Evolutionary conservation across 2,329 filamentous ascomycete species (phyloP).

Genomic region (Botrytis fragariae): DNA sequence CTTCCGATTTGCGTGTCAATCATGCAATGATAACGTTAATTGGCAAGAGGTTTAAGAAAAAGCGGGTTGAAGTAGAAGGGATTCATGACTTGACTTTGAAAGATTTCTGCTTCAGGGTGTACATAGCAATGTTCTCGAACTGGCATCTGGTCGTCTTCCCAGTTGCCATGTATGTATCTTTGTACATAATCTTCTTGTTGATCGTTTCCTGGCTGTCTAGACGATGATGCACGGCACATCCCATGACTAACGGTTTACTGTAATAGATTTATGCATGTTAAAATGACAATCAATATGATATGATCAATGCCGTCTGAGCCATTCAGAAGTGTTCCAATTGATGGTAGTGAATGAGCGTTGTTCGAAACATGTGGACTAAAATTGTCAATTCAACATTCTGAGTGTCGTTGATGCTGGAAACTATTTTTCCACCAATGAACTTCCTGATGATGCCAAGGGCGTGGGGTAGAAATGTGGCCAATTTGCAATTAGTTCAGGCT

Average conservation of each 20-base stretch:
- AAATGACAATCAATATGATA: background rate
- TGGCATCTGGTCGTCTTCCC: background rate
- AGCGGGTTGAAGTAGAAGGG: background rate
- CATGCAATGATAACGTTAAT: slow-evolving; percentile 7
- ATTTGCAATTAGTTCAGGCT: background rate
- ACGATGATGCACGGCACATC: background rate
- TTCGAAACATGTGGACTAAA: background rate
- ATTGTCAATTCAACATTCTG: background rate
- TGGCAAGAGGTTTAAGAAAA: background rate
- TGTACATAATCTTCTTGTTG: background rate
- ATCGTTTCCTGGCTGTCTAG: background rate
- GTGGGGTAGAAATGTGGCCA: slow-evolving; percentile 11
- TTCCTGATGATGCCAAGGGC: slow-evolving; percentile 8
- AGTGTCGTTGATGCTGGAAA: slow-evolving; percentile 11
- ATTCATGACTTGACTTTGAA: background rate
- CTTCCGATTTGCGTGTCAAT: slow-evolving; percentile 6
- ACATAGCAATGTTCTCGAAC: background rate
- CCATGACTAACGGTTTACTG: slow-evolving; percentile 11
- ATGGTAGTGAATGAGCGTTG: background rate
- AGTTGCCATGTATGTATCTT: background rate
- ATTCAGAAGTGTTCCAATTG: background rate
- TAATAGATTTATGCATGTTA: slow-evolving; percentile 3
- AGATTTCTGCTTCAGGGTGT: background rate
- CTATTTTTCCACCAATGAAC: slow-evolving; percentile 15
- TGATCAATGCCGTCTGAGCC: background rate